A percentile compares a stretch with the other conserved stretches of the same genome.
Conservation (phyloP, 2,329 filamentous ascomycete genomes). For the Blastomyces parvus region DNA sequence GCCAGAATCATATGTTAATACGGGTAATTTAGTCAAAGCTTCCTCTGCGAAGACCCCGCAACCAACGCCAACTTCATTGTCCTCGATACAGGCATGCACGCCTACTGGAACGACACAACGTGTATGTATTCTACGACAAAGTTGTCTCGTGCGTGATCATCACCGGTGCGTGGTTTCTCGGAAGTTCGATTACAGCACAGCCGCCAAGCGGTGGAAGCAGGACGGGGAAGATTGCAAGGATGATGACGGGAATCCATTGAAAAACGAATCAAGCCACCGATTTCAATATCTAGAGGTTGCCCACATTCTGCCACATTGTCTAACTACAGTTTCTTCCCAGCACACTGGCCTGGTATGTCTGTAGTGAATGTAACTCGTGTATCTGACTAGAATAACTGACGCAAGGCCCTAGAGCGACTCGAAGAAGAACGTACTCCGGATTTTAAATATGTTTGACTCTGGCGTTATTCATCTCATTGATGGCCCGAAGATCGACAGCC, state of each 20-base stretch:
- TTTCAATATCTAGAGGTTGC: constrained; percentile 11
- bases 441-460: constrained; percentile 18
- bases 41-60: constrained; percentile 18
- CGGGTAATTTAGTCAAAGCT: constrained; percentile 16
- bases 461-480: constrained; percentile 15
- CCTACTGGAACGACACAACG: background rate
- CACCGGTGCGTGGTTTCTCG: constrained; percentile 13
- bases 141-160: constrained; percentile 13
- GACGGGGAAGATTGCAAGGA: constrained; percentile 6
- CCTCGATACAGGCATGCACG: constrained; percentile 4
- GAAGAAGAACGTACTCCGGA: constrained; percentile 13
- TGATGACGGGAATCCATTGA: constrained; percentile 10
- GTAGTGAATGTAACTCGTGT: background rate
- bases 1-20: constrained; percentile 9
- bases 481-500: constrained; percentile 17
- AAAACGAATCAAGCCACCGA: constrained; percentile 7
- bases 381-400: constrained; percentile 5
- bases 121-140: constrained; percentile 12
- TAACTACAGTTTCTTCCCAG: constrained; percentile 7
- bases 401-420: constrained; percentile 8
- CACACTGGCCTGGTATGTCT: constrained; percentile 10
- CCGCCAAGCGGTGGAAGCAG: constrained; percentile 11
- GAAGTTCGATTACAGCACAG: constrained; percentile 5
- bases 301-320: constrained; percentile 10
- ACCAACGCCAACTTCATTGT: constrained; percentile 14